These are phyloP conservation scores for Hortiboletus rubellus DNA, from an alignment of 1,284 basidiomycete genomes.

Conservation along the genomic window DNA sequence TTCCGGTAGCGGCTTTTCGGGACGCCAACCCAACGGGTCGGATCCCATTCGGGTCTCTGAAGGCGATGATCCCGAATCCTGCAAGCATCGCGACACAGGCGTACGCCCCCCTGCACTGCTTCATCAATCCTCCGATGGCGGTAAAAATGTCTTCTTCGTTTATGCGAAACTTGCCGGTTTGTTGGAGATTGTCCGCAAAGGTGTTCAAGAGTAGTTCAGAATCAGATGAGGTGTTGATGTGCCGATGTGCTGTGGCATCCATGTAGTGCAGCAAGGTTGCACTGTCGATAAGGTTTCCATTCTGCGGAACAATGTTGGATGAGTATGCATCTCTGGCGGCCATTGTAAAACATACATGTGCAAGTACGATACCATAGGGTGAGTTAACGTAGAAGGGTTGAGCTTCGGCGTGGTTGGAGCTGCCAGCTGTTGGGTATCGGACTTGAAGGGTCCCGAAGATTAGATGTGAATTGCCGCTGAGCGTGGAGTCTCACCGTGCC, in stretches of 20 bases:
- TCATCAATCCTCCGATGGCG: slow-evolving; percentile 89
- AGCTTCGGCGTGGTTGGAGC: slow-evolving; percentile 96
- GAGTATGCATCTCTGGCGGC: background rate
- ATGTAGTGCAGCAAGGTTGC: slow-evolving; percentile 84
- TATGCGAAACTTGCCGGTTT: slow-evolving; percentile 99
- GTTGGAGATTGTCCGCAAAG: slow-evolving; percentile 96
- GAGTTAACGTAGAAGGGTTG: slow-evolving; percentile 99
- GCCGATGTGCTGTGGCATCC: slow-evolving; percentile 95
- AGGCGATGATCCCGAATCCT: slow-evolving; percentile 97
- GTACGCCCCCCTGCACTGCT: slow-evolving; percentile 89
- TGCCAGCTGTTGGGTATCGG: slow-evolving; percentile 97
- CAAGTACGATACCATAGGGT: slow-evolving; percentile 97
- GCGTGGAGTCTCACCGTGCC: slow-evolving; percentile 69
- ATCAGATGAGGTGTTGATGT: slow-evolving; percentile 99
- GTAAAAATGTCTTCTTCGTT: slow-evolving; percentile 99
- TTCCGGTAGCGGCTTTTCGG: slow-evolving; percentile 55
- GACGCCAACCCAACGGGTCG: slow-evolving; percentile 86
- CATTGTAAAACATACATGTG: slow-evolving; percentile 67
- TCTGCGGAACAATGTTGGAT: slow-evolving; percentile 52
- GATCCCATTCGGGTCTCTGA: slow-evolving; percentile 99
- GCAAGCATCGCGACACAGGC: slow-evolving; percentile 98
- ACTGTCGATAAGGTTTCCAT: slow-evolving; percentile 99
- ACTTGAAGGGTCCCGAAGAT: slow-evolving; percentile 50
- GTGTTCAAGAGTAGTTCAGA: slow-evolving; percentile 97
- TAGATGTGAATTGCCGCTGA: background rate